Conservation (phyloP, 306 rosid genomes). For the Cucurbita moschata region DNA sequence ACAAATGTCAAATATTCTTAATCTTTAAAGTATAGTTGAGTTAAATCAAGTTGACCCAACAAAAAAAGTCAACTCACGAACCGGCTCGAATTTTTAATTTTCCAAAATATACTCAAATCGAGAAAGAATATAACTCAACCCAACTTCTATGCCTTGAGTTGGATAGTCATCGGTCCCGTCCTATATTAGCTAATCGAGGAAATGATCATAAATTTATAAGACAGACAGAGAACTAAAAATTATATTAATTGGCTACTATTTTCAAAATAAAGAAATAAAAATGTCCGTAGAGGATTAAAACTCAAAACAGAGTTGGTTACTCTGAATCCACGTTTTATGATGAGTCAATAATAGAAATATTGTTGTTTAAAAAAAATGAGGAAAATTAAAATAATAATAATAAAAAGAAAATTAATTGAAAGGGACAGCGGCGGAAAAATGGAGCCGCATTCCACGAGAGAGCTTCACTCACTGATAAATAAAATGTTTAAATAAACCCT, state of each 20-base stretch:
- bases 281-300: not conserved
- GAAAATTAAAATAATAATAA: not conserved
- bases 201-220: not conserved
- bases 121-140: too few species aligned
- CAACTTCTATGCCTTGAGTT: too few species aligned
- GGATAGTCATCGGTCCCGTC: too few species aligned
- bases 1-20: too few species aligned
- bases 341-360: not conserved
- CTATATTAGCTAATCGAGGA: fast-evolving
- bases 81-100: too few species aligned
- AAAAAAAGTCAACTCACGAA: too few species aligned
- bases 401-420: not conserved
- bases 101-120: too few species aligned
- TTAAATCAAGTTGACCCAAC: too few species aligned
- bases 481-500: not conserved
- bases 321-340: not conserved
- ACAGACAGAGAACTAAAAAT: not conserved
- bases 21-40: too few species aligned
- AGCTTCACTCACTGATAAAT: not conserved
- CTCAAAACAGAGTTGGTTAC: not conserved
- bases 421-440: not conserved
- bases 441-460: not conserved
- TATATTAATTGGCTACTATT: too few species aligned
- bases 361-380: not conserved
- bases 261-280: not conserved